Evolutionary conservation across 2,329 filamentous ascomycete genomes (phyloP).

Genomic region (Curvularia lunata): DNA sequence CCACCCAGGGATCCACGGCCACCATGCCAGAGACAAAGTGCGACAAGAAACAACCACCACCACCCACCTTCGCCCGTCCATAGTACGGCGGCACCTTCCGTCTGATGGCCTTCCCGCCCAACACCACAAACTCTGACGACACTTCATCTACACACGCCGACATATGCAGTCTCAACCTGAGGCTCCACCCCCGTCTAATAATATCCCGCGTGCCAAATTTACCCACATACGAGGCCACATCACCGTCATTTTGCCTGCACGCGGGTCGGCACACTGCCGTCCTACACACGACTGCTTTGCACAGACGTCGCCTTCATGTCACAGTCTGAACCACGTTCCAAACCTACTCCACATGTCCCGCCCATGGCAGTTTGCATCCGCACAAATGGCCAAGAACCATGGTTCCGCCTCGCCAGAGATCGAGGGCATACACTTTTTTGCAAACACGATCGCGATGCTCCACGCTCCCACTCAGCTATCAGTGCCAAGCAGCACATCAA

Average conservation of each 20-base stretch:
- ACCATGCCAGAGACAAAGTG: background rate
- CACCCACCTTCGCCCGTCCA: no score
- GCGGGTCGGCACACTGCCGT: background rate
- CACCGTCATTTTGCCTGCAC: background rate
- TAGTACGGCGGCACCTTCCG: background rate
- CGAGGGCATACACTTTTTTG: background rate
- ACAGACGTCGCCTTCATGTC: background rate
- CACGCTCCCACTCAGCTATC: background rate
- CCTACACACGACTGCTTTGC: background rate
- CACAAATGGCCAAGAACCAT: background rate
- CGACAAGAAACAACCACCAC: slow-evolving; percentile 6
- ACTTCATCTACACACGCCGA: background rate
- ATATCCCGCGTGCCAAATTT: slow-evolving; percentile 9
- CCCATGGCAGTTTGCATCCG: background rate
- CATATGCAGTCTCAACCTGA: slow-evolving; percentile 12
- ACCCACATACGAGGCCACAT: background rate
- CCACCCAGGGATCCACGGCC: background rate
- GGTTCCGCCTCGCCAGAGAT: slow-evolving; percentile 8
- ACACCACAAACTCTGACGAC: background rate
- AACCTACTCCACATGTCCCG: background rate
- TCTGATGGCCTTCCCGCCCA: background rate
- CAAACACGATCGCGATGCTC: background rate
- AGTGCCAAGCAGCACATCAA: slow-evolving; percentile 7
- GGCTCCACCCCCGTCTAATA: slow-evolving; percentile 14
- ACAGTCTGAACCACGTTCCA: background rate